Evolutionary conservation across 208 protist species (phyloP).

Genomic region (Tetramitus jugosus): DNA sequence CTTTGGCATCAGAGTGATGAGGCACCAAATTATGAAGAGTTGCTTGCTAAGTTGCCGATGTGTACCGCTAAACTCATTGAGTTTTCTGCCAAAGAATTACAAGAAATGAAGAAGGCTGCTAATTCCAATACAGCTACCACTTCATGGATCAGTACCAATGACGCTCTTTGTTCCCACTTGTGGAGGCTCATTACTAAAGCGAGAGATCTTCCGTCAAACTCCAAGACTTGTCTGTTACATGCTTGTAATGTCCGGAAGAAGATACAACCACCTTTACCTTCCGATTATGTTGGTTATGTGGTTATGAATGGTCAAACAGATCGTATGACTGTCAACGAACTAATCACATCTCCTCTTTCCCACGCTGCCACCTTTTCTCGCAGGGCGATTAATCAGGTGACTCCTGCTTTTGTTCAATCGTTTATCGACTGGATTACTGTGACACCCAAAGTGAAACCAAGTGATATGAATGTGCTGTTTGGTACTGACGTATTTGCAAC

Average conservation of each 20-base stretch:
- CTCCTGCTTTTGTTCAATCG: not conserved
- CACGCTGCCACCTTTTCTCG: not conserved
- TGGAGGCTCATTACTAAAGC: not conserved
- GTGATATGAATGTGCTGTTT: not conserved
- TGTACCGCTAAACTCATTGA: not conserved
- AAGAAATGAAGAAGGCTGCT: not conserved
- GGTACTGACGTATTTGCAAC: not conserved
- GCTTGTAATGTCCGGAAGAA: not conserved
- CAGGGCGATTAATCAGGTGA: not conserved
- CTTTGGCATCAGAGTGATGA: not conserved
- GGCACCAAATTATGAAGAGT: not conserved
- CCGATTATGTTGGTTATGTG: not conserved
- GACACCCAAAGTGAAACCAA: not conserved
- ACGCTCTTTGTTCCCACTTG: not conserved
- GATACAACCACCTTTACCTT: not conserved
- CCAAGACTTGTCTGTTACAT: not conserved
- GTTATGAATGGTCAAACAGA: not conserved
- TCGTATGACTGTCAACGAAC: not conserved
- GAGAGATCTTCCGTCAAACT: not conserved
- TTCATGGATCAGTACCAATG: conserved; percentile 6
- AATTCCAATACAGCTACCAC: too few species aligned
- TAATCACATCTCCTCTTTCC: not conserved
- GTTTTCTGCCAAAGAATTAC: not conserved
- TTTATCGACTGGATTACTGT: not conserved
- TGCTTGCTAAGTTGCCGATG: not conserved